Base-by-base conservation (phyloP, 208 protist species). In the Leishmania mexicana region DNA sequence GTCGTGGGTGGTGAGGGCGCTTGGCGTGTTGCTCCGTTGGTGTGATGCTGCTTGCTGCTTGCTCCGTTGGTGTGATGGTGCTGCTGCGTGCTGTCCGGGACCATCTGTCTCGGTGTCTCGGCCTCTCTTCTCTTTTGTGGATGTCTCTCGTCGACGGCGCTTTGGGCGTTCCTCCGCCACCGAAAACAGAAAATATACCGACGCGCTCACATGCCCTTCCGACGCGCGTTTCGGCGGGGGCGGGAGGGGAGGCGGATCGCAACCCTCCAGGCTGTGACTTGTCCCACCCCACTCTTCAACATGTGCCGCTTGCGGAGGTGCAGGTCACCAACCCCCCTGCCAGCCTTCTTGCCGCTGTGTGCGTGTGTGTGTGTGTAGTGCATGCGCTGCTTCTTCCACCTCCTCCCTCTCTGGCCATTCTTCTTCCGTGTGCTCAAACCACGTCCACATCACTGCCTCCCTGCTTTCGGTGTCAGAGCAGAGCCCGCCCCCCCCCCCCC, bases 351-450 rank as follows among this genome's bases (percentile, higher is more conserved):
- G 40, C 40, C 17, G 67, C 38, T 72, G 70, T 74, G 45, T 54
- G 17, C 11, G 45, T 35, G 19, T 74, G 70, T n/a, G 74, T 77
- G 54, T 17, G 31, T 65, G 53, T 65, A 73, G 70, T 21, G 42
- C 42, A 53, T 54, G 40, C 45, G 42, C 40, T 31, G 51, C 57
- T 49, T 45, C 5, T 38, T 38, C 17, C 74, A 8, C 28, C 51
- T n/a, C 47, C 31, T 65, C 51, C 74, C n/a, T 28, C n/a, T 47
- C 74, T 62, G 51, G 10, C 21, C 13, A 35, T 54, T 53, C 45
- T 74, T 74, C 67, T n/a, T 49, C 17, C 51, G 45, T 51, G 70
- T 21, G 70, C 70, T 31, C 24, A 51, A 74, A 53, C 70, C 45
- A 31, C 45, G 42, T 31, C 24, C 13, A 40, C 21, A 51, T 74